phyloP scores from a whole-genome alignment of 441 rosid genomes.

The Daphne laureola region DNA sequence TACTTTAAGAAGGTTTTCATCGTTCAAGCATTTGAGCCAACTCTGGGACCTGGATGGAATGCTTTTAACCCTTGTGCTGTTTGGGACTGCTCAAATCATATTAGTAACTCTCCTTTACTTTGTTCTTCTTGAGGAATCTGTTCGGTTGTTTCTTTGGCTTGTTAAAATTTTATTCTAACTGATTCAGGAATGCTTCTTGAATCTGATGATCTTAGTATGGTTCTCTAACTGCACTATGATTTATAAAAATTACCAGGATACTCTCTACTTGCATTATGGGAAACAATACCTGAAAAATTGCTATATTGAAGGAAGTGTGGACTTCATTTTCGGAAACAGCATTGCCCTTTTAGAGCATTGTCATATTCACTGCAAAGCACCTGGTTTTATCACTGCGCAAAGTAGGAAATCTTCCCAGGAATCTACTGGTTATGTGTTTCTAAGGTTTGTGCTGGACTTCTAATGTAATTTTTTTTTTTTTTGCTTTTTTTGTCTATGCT shows the following conservation, averaged over 20 bases:
- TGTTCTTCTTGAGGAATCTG: no score
- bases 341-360: slow-evolving; percentile 92
- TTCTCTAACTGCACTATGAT: neutral
- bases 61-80: no score
- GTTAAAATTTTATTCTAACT: neutral
- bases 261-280: slow-evolving; percentile 86
- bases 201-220: neutral
- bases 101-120: no score
- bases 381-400: slow-evolving; percentile 84
- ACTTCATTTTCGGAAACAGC: slow-evolving; percentile 93
- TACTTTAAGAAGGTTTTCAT: no score
- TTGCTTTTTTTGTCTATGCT: neutral
- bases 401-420: slow-evolving; percentile 94
- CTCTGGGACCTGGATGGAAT: no score
- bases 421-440: slow-evolving; percentile 81
- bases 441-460: slow-evolving; percentile 40
- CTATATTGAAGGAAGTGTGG: slow-evolving; percentile 89
- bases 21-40: no score
- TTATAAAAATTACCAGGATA: slow-evolving; percentile 50
- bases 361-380: slow-evolving; percentile 91
- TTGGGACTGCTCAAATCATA: no score
- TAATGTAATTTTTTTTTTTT: neutral
- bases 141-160: neutral
- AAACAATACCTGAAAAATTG: slow-evolving; percentile 86
- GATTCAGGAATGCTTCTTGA: no score